Evolutionary conservation across 768 basidiomycete genomes (phyloP), one percentile per base, ranked within the genome.

Genomic region (Sporobolomyces phaffii): DNA sequence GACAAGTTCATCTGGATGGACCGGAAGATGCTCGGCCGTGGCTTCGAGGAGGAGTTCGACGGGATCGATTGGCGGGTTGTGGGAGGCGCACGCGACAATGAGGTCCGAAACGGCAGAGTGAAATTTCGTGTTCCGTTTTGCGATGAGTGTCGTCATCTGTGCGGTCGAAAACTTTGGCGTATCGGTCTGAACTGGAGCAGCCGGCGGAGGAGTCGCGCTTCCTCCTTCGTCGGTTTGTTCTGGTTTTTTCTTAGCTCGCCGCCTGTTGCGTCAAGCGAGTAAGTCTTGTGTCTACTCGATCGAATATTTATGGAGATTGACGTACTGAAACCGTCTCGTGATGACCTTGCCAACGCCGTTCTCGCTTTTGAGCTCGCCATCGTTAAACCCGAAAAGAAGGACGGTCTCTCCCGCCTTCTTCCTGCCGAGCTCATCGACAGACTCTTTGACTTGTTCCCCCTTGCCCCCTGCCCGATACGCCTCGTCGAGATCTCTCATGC

Each of bases 71-170:
- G 66, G 69, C 45, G 73, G 70, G 22, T 61, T 60, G 49, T 74
- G 71, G 13, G 68, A 65, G 2, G 62, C 53, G 56, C 73, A 74
- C 9, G 73, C 74, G 45, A 74, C 59, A 50, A 75, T 65, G 18
- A 75, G 88, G 87, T 90, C 88, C 59, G 87, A 80, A 17, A 90
- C 82, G 34, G 89, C 87, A 45, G 81, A 75, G 14, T 76, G 75
- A 73, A 89, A 92, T 48, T 81, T 79, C 41, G 82, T 78, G 68
- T 91, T 89, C 56, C 90, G 80, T 67, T 82, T 83, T 70, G 87
- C 84, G 41, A 91, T 82, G 5, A 91, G 80, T 64, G 85, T 87
- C 73, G 87, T 75, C 7, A 84, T 79, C 58, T 79, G 75, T 14
- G 78, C 78, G 5, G 77, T 70, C 9, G 78, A 69, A 64, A 78